Conservation (phyloP, 495 filamentous ascomycete species). For the Sabuloglossum arenarium region DNA sequence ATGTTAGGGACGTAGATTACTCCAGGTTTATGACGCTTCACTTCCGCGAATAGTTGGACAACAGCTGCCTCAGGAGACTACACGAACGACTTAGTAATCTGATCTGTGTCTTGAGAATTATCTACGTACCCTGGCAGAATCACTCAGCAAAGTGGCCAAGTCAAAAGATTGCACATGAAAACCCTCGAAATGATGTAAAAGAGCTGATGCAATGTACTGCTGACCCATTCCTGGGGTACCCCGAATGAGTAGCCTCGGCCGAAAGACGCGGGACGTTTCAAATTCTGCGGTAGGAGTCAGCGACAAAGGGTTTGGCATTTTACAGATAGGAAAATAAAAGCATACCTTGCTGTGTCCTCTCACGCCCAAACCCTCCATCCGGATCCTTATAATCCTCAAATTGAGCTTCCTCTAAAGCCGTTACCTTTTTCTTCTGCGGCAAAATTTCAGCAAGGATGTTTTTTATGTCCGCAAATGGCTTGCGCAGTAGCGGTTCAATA, state of each 20-base stretch:
- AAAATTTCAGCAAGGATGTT: constrained; percentile 51
- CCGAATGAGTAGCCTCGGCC: constrained; percentile 63
- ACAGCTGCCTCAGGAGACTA: constrained; percentile 67
- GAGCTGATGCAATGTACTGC: constrained; percentile 67
- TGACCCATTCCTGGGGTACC: constrained; percentile 82
- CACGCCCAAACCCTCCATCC: constrained; percentile 58
- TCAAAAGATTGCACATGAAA: constrained; percentile 93
- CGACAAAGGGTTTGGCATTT: not conserved
- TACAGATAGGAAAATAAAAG: not conserved
- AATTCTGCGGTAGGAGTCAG: constrained; percentile 33
- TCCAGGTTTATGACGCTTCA: constrained; percentile 82
- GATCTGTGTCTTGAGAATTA: not conserved
- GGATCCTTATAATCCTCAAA: constrained; percentile 67
- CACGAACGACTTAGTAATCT: constrained; percentile 11
- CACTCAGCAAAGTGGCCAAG: constrained; percentile 57
- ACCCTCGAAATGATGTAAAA: constrained; percentile 78
- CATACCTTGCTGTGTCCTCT: constrained; percentile 49
- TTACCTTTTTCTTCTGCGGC: constrained; percentile 62
- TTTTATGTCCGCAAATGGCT: constrained; percentile 45
- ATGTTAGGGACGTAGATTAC: constrained; percentile 88
- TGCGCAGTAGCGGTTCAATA: constrained; percentile 63
- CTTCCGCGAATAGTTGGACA: constrained; percentile 75
- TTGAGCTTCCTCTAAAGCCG: constrained; percentile 83
- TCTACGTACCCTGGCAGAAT: constrained; percentile 32
- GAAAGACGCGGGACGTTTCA: constrained; percentile 69